These are phyloP conservation scores for Venturia oleaginea DNA, from an alignment of 2,329 filamentous ascomycete species.

Conservation along the genomic window DNA sequence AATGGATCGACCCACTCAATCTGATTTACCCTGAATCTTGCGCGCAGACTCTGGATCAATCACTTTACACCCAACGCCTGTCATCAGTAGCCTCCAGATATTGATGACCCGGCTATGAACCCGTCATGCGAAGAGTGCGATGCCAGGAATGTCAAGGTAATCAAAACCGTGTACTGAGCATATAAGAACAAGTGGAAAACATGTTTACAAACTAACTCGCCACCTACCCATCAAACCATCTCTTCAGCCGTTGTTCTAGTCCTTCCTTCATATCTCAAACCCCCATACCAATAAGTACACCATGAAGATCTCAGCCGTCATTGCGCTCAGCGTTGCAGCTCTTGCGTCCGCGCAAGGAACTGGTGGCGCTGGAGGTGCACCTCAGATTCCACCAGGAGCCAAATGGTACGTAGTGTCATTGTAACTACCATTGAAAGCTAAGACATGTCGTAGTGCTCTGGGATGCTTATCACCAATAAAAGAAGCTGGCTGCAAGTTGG, in stretches of 20 bases:
- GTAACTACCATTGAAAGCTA: not conserved
- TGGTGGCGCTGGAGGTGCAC: not conserved
- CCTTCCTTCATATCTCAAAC: not conserved
- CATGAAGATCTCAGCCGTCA: not conserved
- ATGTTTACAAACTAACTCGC: no score
- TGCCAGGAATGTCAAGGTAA: not conserved
- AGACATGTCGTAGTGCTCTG: not conserved
- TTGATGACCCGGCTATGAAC: not conserved
- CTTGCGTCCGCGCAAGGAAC: not conserved
- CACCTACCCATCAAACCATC: not conserved
- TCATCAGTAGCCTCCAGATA: not conserved
- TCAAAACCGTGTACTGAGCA: not conserved
- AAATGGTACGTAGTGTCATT: not conserved
- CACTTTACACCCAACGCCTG: not conserved
- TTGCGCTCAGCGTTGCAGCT: not conserved
- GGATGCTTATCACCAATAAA: not conserved
- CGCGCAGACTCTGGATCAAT: not conserved
- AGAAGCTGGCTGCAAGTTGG: not conserved
- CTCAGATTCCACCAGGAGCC: not conserved
- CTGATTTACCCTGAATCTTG: not conserved
- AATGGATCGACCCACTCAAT: not conserved
- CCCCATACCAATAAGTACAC: not conserved
- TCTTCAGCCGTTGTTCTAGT: not conserved
- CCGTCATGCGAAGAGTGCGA: not conserved
- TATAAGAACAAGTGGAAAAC: not conserved